phyloP scores from a whole-genome alignment of 352 stramenopile species.

The Pythium folliculosum region DNA sequence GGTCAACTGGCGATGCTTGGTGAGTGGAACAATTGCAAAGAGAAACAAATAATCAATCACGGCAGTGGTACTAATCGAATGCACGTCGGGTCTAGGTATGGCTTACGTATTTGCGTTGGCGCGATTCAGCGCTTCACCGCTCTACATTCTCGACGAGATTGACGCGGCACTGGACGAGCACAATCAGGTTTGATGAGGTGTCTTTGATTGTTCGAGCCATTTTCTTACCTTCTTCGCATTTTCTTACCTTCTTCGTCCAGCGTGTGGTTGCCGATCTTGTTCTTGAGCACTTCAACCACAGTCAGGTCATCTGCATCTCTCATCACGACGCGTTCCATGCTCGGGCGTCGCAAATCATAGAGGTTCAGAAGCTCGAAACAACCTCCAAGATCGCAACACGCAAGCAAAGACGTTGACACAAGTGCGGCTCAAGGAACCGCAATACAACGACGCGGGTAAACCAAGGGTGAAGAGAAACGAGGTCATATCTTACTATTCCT shows the following conservation, averaged over 20 bases:
- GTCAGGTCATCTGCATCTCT: constrained; percentile 50
- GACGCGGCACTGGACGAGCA: constrained; percentile 45
- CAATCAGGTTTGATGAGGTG: constrained; percentile 33
- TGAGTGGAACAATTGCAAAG: constrained; percentile 10
- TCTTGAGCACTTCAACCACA: constrained; percentile 31
- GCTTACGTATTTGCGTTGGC: constrained; percentile 45
- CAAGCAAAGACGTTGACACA: constrained; percentile 6
- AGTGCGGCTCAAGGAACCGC: neutral
- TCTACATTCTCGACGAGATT: constrained; percentile 49
- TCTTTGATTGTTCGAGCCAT: neutral
- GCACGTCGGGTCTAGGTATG: constrained; percentile 30
- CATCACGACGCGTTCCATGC: constrained; percentile 39
- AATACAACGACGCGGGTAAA: neutral
- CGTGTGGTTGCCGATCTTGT: constrained; percentile 33
- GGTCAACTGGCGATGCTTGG: constrained; percentile 45
- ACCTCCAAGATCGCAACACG: constrained; percentile 16
- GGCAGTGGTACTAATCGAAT: neutral
- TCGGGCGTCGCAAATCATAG: constrained; percentile 32
- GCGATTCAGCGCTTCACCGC: constrained; percentile 36
- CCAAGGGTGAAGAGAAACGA: constrained; percentile 20
- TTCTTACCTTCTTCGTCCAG: constrained; percentile 22
- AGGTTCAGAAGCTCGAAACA: constrained; percentile 33
- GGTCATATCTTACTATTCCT: constrained; percentile 38
- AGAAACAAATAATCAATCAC: neutral
- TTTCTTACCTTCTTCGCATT: neutral